These are phyloP conservation scores for Coniochaeta sp. DNA, from an alignment of 2,329 filamentous ascomycete species.

Conservation along the genomic window DNA sequence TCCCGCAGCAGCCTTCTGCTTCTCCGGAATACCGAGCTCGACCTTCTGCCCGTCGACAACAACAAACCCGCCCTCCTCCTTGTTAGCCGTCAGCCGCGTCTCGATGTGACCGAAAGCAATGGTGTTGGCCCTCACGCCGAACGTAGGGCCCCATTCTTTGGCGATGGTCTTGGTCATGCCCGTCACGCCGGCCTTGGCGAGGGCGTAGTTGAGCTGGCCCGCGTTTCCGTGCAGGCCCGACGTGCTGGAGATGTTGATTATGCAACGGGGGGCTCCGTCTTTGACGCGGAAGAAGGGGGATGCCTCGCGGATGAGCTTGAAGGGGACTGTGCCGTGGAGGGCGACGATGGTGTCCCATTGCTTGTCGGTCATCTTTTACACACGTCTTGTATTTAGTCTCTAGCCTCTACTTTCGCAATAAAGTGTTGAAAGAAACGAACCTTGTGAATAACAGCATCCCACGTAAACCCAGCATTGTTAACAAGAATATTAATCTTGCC, in stretches of 20 bases:
- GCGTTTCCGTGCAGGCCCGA: slow-evolving; percentile 81
- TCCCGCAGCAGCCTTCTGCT: slow-evolving; percentile 39
- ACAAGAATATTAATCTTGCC: slow-evolving; percentile 90
- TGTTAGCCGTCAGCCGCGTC: slow-evolving; percentile 74
- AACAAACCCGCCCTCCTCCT: slow-evolving; percentile 77
- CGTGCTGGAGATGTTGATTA: slow-evolving; percentile 80
- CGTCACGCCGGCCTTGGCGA: slow-evolving; percentile 77
- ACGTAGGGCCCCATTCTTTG: slow-evolving; percentile 83
- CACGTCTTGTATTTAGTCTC: too few species aligned
- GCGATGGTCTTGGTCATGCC: slow-evolving; percentile 85
- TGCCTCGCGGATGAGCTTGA: slow-evolving; percentile 72
- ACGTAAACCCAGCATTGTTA: slow-evolving; percentile 88
- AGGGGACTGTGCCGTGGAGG: slow-evolving; percentile 78
- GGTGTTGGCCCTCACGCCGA: slow-evolving; percentile 77
- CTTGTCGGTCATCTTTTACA: slow-evolving; percentile 75
- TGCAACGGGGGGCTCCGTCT: slow-evolving; percentile 69
- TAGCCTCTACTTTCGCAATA: too few species aligned
- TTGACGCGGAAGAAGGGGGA: slow-evolving; percentile 83
- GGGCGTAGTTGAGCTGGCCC: slow-evolving; percentile 82
- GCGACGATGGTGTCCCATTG: slow-evolving; percentile 87
- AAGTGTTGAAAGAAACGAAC: slow-evolving; percentile 7
- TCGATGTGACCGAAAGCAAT: slow-evolving; percentile 78
- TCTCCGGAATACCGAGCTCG: slow-evolving; percentile 63
- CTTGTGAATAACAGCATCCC: slow-evolving; percentile 89
- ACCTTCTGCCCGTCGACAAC: slow-evolving; percentile 71